Conservation (phyloP, 768 basidiomycete species). For the Trametes cubensis region DNA sequence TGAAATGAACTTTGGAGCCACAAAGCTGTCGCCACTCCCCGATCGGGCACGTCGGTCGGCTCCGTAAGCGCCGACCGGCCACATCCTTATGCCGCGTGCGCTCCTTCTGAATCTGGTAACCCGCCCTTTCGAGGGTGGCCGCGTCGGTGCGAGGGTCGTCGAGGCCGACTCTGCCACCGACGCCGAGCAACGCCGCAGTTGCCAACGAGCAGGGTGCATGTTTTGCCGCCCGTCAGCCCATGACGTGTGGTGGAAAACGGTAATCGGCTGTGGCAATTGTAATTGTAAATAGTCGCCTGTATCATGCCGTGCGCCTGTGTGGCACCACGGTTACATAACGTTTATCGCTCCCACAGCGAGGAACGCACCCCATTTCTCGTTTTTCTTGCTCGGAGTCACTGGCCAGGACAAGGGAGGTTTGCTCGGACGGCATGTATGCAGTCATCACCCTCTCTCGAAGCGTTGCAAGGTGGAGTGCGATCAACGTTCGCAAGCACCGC, state of each 20-base stretch:
- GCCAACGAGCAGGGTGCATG: neutral
- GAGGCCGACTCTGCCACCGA: conserved; percentile 3
- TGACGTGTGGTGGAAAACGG: conserved; percentile 9
- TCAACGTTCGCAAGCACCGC: conserved; percentile 9
- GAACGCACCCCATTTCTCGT: conserved; percentile 14
- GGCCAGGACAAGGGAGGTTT: neutral
- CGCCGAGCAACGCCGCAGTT: conserved; percentile 12
- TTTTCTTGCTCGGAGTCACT: too few species aligned
- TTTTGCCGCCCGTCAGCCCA: conserved; percentile 5
- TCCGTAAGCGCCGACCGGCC: neutral
- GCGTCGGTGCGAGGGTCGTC: conserved; percentile 1
- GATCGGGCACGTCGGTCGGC: conserved; percentile 6
- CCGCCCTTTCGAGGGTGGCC: neutral
- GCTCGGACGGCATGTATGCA: neutral
- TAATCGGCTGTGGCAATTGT: conserved; percentile 3
- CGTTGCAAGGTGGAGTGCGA: conserved; percentile 10
- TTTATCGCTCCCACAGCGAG: neutral
- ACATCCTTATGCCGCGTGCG: neutral
- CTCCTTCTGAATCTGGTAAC: neutral
- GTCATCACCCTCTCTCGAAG: conserved; percentile 13
- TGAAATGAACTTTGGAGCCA: neutral
- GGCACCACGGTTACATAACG: neutral
- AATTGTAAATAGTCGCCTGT: neutral
- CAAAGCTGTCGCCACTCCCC: neutral
- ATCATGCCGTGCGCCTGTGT: conserved; percentile 4